Conservation (phyloP, 1,139 yeast genomes). For the Protomyces arabidopsidicola region DNA sequence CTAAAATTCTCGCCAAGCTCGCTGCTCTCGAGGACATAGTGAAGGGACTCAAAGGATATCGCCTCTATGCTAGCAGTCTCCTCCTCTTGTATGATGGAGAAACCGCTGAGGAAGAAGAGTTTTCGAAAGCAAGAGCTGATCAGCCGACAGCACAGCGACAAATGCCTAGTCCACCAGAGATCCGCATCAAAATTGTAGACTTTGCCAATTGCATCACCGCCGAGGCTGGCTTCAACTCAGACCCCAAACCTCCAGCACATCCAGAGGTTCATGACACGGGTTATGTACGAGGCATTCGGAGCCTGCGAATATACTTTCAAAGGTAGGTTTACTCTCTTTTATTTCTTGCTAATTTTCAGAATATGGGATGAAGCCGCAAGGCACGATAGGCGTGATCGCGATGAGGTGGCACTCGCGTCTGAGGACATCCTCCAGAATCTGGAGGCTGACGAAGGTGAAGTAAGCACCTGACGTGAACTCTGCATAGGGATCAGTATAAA, state of each 20-base stretch:
- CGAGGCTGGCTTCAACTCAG: slow-evolving; percentile 44
- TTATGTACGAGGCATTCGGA: slow-evolving; percentile 70
- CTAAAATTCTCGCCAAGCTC: slow-evolving; percentile 58
- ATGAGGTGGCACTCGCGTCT: slow-evolving; percentile 16
- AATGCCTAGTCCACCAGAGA: slow-evolving; percentile 34
- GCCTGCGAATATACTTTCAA: slow-evolving; percentile 58
- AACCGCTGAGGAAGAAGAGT: slow-evolving; percentile 34
- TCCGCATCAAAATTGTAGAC: slow-evolving; percentile 75
- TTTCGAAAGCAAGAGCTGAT: slow-evolving; percentile 1
- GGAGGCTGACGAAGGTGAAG: slow-evolving; percentile 9
- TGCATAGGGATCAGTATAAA: neutral
- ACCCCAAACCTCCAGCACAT: slow-evolving; percentile 60
- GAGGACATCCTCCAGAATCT: slow-evolving; percentile 10
- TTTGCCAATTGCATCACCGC: slow-evolving; percentile 92
- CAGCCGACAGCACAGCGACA: slow-evolving; percentile 15
- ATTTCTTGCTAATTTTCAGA: neutral
- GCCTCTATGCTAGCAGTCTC: slow-evolving; percentile 87
- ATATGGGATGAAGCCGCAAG: slow-evolving; percentile 22
- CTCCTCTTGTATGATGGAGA: slow-evolving; percentile 81
- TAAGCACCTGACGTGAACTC: neutral
- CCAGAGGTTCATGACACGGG: slow-evolving; percentile 69
- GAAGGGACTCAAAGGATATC: slow-evolving; percentile 60
- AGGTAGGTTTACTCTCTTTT: neutral
- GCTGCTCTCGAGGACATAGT: slow-evolving; percentile 56
- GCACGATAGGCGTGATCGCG: slow-evolving; percentile 1